Evolutionary conservation across 768 basidiomycete species (phyloP), one percentile per base, ranked within the genome.

Genomic region (Artomyces pyxidatus): DNA sequence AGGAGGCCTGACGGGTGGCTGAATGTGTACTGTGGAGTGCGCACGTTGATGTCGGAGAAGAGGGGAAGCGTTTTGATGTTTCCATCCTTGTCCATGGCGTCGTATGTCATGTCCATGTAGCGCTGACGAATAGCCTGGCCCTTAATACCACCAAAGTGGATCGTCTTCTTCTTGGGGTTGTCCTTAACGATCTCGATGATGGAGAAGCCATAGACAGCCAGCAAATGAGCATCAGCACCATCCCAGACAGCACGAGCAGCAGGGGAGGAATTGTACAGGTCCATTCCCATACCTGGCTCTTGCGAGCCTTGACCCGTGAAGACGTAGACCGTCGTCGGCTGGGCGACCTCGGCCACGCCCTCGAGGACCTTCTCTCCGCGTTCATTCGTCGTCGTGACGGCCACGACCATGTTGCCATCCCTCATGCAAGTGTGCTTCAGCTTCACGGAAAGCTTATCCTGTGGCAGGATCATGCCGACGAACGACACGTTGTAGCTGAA

Each of bases 31-130:
- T 90, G 86, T 41, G 89, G 91, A 0, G 92, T 95, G 57, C 94
- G 91, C 44, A 84, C 78, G 62, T 94, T 84, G 66, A 99, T 98
- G 65, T 98, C 95, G 41, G 87, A 78, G 65, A 98, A 99, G 46
- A 99, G 81, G 40, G 95, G 94, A 11, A 96, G 83, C 0, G 92
- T 97, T 76, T 93, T 94, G 66, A 97, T 80, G 61, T 87, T 84
- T 49, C 95, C 95, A 59, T 94, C 92, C 71, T 89, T 91, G 69
- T 96, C 95, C 77, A 90, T 86, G 0, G 92, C 84, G 63, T 97
- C 94, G 71, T 97, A 98, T 4, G 88, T 87, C 88, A 99, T 96
- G 58, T 94, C 93, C 91, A 98, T 98, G 71, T 99, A 99, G n/a
- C 96, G 83, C 60, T 94, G 88, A 25, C 96, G 88, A 55, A 98